A percentile compares a stretch with the other conserved stretches of the same genome.
Evolutionary conservation across 768 basidiomycete species (phyloP).

Genomic region (Boletus insuetus): DNA sequence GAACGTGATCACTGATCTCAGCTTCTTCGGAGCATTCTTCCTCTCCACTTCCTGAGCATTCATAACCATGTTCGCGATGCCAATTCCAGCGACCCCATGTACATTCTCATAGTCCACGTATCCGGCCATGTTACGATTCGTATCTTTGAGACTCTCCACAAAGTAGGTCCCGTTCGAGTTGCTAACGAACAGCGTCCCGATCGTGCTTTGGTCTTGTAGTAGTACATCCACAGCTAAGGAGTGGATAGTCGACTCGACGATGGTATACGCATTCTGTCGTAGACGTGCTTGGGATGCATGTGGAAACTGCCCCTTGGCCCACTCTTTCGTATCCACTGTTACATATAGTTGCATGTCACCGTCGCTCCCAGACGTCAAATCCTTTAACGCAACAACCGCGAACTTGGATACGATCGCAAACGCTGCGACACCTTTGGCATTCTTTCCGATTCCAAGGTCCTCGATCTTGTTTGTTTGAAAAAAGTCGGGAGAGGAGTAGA

Average conservation of each 20-base stretch:
- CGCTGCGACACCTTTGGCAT: slow-evolving; percentile 86
- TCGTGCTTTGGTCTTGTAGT: slow-evolving; percentile 54
- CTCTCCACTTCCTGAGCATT: slow-evolving; percentile 85
- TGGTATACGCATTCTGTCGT: slow-evolving; percentile 91
- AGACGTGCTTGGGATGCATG: slow-evolving; percentile 78
- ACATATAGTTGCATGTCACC: slow-evolving; percentile 88
- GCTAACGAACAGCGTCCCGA: slow-evolving; percentile 93
- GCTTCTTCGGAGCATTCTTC: slow-evolving; percentile 61
- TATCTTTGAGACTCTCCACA: slow-evolving; percentile 85
- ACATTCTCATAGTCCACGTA: slow-evolving; percentile 93
- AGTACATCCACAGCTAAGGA: slow-evolving; percentile 95
- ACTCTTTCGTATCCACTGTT: slow-evolving; percentile 74
- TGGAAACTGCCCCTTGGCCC: slow-evolving; percentile 91
- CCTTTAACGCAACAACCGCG: slow-evolving; percentile 86
- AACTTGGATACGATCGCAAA: slow-evolving; percentile 93
- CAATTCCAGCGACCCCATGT: slow-evolving; percentile 86
- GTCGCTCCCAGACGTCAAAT: slow-evolving; percentile 47
- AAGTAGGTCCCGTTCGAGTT: slow-evolving; percentile 97
- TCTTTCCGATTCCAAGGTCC: slow-evolving; percentile 82
- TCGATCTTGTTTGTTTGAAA: slow-evolving; percentile 68
- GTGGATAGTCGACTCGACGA: slow-evolving; percentile 91
- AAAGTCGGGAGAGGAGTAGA: slow-evolving; percentile 85
- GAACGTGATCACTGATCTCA: slow-evolving; percentile 83
- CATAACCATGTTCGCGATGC: slow-evolving; percentile 81
- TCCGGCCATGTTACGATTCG: slow-evolving; percentile 84